Percentiles rank a stretch among this genome's conserved stretches.
Evolutionary conservation across 306 rosid genomes (phyloP).

Genomic region (Fragaria nilgerrensis): DNA sequence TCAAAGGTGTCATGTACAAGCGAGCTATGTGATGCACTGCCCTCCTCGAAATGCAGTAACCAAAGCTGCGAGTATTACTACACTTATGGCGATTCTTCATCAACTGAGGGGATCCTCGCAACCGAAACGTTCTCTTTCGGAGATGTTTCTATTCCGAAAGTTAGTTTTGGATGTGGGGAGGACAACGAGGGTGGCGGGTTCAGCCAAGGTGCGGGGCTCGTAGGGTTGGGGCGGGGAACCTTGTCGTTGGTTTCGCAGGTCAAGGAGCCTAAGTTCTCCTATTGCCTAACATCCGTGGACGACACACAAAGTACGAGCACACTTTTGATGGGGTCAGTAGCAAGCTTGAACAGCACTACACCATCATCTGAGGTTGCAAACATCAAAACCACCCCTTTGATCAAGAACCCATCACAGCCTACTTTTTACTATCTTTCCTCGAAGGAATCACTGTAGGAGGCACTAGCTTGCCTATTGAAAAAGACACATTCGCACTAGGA

Average conservation of each 20-base stretch:
- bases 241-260: conserved; percentile 79
- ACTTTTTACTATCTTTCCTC: conserved; percentile 73
- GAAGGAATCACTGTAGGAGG: conserved; percentile 76
- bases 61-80: conserved; percentile 62
- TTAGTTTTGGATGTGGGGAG: conserved; percentile 82
- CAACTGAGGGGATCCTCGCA: conserved; percentile 63
- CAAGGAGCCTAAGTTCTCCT: conserved; percentile 63
- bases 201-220: conserved; percentile 69
- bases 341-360: conserved; percentile 29
- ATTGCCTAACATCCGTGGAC: conserved; percentile 65
- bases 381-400: conserved; percentile 49
- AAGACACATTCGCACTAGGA: conserved; percentile 45
- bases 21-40: conserved; percentile 50
- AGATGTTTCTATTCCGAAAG: conserved; percentile 29
- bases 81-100: conserved; percentile 72
- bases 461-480: conserved; percentile 34
- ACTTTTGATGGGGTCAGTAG: conserved; percentile 60
- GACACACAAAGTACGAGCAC: conserved; percentile 46
- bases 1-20: conserved; percentile 47
- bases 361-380: neutral
- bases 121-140: conserved; percentile 75
- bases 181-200: conserved; percentile 84
- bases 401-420: conserved; percentile 61
- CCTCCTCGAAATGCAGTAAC: conserved; percentile 46
- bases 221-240: conserved; percentile 83